These are phyloP conservation scores for Monosporascus sp. DNA, from an alignment of 2,329 filamentous ascomycete species.

Conservation along the genomic window DNA sequence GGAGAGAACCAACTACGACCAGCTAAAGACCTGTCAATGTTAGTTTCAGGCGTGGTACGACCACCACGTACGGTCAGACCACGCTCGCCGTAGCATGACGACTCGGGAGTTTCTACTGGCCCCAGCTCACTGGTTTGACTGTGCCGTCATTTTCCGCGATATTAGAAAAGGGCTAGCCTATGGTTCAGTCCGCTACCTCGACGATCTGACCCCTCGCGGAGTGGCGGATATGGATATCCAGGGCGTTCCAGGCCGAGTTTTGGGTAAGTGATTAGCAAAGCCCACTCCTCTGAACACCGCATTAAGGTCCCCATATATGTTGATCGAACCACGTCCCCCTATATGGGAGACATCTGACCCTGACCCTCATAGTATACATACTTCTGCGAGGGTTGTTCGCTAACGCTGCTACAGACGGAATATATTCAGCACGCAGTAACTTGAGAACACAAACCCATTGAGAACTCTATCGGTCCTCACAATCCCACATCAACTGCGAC, in stretches of 20 bases:
- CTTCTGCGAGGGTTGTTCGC: neutral
- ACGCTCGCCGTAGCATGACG: no score
- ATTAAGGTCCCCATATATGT: no score
- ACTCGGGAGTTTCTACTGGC: neutral
- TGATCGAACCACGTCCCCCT: no score
- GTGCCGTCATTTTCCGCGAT: neutral
- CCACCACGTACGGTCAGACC: neutral
- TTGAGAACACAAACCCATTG: neutral
- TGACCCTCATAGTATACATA: neutral
- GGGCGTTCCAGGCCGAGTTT: neutral
- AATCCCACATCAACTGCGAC: neutral
- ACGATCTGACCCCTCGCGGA: neutral
- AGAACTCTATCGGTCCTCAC: neutral
- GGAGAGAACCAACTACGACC: neutral
- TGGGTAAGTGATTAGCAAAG: neutral
- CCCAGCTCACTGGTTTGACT: slow-evolving; percentile 5
- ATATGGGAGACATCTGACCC: no score
- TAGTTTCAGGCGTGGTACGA: neutral
- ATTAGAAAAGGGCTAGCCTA: neutral
- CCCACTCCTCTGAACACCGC: no score
- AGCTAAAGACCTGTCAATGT: slow-evolving; percentile 1
- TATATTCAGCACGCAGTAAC: neutral
- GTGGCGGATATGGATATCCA: neutral
- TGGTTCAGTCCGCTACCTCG: neutral
- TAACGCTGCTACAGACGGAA: neutral